phyloP scores from a whole-genome alignment of 345 rosid species.

The Cardamine occulta region DNA sequence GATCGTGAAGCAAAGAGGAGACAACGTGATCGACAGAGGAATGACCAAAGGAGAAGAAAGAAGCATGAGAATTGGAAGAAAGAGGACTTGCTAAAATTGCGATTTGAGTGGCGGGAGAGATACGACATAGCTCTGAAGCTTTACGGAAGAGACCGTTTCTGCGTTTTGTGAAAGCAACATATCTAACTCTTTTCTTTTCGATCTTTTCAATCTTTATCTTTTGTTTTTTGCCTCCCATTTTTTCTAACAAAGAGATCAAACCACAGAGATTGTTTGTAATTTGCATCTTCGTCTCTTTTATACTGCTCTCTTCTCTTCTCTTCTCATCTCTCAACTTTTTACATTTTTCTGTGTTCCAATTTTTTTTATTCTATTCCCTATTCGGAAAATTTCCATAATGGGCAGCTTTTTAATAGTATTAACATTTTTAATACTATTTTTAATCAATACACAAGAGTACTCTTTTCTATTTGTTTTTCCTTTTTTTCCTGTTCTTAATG shows the following conservation, averaged over 20 bases:
- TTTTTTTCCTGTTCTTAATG: not conserved
- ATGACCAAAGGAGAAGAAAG: slow-evolving; percentile 38
- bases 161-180: slow-evolving; percentile 19
- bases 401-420: no score
- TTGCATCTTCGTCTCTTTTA: not conserved
- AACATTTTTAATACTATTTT: not conserved
- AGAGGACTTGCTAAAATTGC: slow-evolving; percentile 33
- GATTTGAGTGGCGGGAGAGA: slow-evolving; percentile 18
- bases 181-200: not conserved
- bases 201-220: slow-evolving; percentile 14
- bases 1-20: slow-evolving; percentile 16
- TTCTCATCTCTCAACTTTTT: no score
- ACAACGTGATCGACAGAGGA: slow-evolving; percentile 34
- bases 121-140: slow-evolving; percentile 33
- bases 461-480: not conserved
- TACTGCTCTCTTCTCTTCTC: not conserved
- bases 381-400: not conserved
- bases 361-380: no score
- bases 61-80: slow-evolving; percentile 29
- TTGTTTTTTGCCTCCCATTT: slow-evolving; percentile 28
- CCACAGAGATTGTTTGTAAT: not conserved
- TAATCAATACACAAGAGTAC: not conserved
- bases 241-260: not conserved
- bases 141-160: slow-evolving; percentile 31
- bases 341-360: no score